These are phyloP conservation scores for Castanea mollissima DNA, from an alignment of 306 rosid species.

Conservation along the genomic window DNA sequence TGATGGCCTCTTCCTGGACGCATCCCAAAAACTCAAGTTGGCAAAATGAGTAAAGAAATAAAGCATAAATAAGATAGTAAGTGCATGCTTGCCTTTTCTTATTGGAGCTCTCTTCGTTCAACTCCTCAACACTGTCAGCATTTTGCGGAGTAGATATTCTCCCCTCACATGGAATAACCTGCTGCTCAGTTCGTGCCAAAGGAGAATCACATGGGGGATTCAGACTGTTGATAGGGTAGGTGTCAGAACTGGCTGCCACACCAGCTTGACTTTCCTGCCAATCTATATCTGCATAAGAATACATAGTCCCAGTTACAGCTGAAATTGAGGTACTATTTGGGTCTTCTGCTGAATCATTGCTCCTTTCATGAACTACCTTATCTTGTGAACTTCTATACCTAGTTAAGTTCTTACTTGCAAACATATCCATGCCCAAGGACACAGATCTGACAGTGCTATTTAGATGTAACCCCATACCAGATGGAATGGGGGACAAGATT, in stretches of 20 bases:
- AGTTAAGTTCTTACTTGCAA: not conserved
- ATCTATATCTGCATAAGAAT: slow-evolving; percentile 1
- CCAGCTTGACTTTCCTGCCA: slow-evolving; percentile 11
- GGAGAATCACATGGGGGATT: slow-evolving; percentile 1
- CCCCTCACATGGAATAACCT: slow-evolving; percentile 6
- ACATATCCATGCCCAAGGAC: not conserved
- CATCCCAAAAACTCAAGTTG: not conserved
- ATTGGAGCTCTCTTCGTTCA: slow-evolving; percentile 6
- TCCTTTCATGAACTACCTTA: not conserved
- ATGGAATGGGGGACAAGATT: not conserved
- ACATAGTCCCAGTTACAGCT: not conserved
- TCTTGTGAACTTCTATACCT: slow-evolving; percentile 1
- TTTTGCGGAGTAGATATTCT: slow-evolving; percentile 1
- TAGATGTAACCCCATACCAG: slow-evolving; percentile 14
- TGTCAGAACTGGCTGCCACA: not conserved
- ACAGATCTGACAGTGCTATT: slow-evolving; percentile 14
- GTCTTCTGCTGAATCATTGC: not conserved
- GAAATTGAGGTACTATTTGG: not conserved
- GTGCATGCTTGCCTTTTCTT: slow-evolving; percentile 18
- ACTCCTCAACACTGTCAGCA: slow-evolving; percentile 3
- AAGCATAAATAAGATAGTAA: not conserved
- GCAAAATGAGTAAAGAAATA: not conserved
- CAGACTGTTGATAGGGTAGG: not conserved
- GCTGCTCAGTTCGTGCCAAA: slow-evolving; percentile 4
- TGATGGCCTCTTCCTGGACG: slow-evolving; percentile 17